Conservation (phyloP, 805 yeast species). For the Candida lessepsii region DNA sequence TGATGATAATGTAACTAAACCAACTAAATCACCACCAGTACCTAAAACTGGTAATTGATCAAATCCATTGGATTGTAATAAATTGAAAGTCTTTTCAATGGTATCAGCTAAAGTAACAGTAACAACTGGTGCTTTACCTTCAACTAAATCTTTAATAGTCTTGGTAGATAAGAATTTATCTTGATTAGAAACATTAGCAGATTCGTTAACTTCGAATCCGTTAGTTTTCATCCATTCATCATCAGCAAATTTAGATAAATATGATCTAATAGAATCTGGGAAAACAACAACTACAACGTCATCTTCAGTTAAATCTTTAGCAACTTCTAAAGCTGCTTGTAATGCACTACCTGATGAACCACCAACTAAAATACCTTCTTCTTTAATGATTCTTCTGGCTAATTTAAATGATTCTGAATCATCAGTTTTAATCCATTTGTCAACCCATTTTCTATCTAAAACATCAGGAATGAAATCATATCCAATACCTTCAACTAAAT, state of each 20-base stretch:
- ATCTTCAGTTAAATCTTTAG: conserved; percentile 65
- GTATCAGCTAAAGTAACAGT: conserved; percentile 62
- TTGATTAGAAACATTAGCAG: conserved; percentile 40
- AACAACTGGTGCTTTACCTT: conserved; percentile 71
- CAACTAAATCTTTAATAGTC: conserved; percentile 65
- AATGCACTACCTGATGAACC: conserved; percentile 88
- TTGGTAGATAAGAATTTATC: conserved; percentile 38
- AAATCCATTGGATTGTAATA: conserved; percentile 72
- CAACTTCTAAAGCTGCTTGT: conserved; percentile 72
- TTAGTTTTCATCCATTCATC: conserved; percentile 88
- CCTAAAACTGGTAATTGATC: conserved; percentile 82
- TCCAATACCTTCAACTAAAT: conserved; percentile 89
- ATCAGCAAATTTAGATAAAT: conserved; percentile 82
- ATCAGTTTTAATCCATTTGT: conserved; percentile 83
- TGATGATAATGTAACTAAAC: conserved; percentile 73
- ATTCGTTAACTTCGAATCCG: conserved; percentile 60
- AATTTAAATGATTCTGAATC: conserved; percentile 76
- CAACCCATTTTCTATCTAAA: conserved; percentile 61
- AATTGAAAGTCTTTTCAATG: conserved; percentile 62
- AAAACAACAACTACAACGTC: conserved; percentile 76
- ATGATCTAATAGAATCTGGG: conserved; percentile 86
- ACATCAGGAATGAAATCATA: conserved; percentile 87
- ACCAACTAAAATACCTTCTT: conserved; percentile 85
- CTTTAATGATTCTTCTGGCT: conserved; percentile 78
- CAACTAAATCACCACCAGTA: conserved; percentile 60